Base-by-base conservation (phyloP, 257 asterid species). In the Solanum neorickii region DNA sequence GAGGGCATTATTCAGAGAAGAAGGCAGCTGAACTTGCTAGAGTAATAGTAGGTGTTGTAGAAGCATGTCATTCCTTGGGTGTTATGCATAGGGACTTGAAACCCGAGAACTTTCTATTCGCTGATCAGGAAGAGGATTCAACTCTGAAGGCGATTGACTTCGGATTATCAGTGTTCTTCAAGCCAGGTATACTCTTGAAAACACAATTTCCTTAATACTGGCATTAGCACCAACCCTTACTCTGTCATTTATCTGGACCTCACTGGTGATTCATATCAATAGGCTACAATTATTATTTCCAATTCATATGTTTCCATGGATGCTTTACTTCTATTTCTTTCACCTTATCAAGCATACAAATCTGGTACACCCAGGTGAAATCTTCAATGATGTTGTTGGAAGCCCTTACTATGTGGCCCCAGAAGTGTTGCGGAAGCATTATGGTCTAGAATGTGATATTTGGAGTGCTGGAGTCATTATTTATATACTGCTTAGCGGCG, bases 21-120 rank as follows among this genome's bases (percentile, higher is more conserved):
- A 92, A 93, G 89, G 98, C 99, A 29, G 98, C 99, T n/a, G 94
- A 95, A 86, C 98, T 96, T 88, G 93, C 99, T 8, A 95, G 97
- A 89, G 90, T 93, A 12, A 95, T 96, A 2, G 93, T 96, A 87
- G 94, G 96, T 86, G 97, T 96, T 73, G 94, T 96, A 9, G 94
- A 96, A 86, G 90, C 95, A 10, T 96, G 98, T 44, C 99, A 95
- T 86, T 96, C 99, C 23, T 87, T 96, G 85, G 99, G 99, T 16
- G 99, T 96, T 68, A 94, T 96, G 97, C 98, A 96, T 86, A 82
- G 99, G 83, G 99, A 96, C 84, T 91, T 95, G 85, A 96, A 96
- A 91, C 98, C 99, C 0, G 99, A 96, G 91, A 96, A 96, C 86
- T 96, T 96, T 72, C 93, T 96, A 16, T 94, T 95, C 68, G 94